A percentile compares a stretch with the other conserved stretches of the same genome.
These are phyloP conservation scores for Nicotiana rustica DNA, from an alignment of 305 asterid genomes.

Conservation along the genomic window DNA sequence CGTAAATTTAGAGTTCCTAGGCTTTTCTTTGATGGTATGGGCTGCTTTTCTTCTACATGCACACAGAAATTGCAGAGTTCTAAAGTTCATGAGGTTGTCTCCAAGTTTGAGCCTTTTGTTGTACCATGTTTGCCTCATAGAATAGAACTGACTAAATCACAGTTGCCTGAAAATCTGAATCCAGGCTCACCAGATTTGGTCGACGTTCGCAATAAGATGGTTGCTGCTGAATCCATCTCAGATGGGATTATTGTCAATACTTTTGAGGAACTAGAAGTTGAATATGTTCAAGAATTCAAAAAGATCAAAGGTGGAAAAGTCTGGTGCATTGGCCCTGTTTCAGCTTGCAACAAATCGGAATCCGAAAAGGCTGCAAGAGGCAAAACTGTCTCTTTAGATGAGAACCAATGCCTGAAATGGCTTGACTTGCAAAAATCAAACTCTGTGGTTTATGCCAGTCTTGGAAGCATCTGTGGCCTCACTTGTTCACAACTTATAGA, in stretches of 20 bases:
- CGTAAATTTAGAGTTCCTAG: conserved; percentile 49
- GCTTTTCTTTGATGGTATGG: conserved; percentile 54
- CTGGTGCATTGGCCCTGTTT: conserved; percentile 70
- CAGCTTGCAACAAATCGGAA: conserved; percentile 48
- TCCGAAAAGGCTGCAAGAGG: conserved; percentile 56
- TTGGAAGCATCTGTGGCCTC: conserved; percentile 58
- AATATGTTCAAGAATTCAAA: conserved; percentile 48
- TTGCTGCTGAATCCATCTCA: conserved; percentile 45
- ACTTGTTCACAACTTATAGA: conserved; percentile 52
- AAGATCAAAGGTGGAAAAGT: conserved; percentile 48
- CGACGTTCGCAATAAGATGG: conserved; percentile 41
- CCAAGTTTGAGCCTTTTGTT: conserved; percentile 49
- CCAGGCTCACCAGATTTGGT: conserved; percentile 42
- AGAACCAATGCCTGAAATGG: conserved; percentile 49
- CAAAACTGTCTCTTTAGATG: conserved; percentile 40
- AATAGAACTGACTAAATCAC: conserved; percentile 48
- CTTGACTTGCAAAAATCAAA: conserved; percentile 46
- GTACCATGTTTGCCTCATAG: conserved; percentile 55
- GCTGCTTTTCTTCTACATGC: conserved; percentile 53
- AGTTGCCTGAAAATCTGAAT: conserved; percentile 44
- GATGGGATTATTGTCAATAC: conserved; percentile 59
- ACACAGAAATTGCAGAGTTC: conserved; percentile 38
- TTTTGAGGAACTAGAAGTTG: conserved; percentile 55
- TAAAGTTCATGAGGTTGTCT: conserved; percentile 37
- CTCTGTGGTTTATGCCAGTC: conserved; percentile 60